These are phyloP conservation scores for Panellus pusillus DNA, from an alignment of 768 basidiomycete species.

Conservation along the genomic window DNA sequence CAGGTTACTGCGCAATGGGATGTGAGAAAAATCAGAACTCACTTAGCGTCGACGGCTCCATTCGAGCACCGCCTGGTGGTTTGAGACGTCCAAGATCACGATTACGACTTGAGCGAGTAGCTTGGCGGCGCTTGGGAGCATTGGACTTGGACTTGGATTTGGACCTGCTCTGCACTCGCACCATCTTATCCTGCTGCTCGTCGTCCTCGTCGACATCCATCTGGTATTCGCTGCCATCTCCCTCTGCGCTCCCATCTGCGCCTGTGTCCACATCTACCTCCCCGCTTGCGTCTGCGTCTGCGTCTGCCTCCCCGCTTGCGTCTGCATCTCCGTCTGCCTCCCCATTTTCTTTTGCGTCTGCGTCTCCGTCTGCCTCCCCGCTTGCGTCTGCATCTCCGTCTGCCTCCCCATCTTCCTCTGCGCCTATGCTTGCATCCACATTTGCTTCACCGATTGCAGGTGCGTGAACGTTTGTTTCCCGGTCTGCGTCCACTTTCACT, in stretches of 20 bases:
- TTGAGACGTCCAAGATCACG: conserved; percentile 8
- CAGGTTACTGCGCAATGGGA: background rate
- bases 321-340: too few relatives aligned
- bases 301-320: background rate
- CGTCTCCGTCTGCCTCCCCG: too few relatives aligned
- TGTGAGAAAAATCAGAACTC: conserved; percentile 22
- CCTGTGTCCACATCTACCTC: conserved; percentile 41
- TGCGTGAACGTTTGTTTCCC: background rate
- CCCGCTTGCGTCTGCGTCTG: background rate
- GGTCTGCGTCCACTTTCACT: conserved; percentile 4
- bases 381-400: too few relatives aligned
- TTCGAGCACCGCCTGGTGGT: conserved; percentile 7
- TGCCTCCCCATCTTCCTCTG: too few relatives aligned
- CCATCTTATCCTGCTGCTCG: background rate
- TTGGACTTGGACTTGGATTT: background rate
- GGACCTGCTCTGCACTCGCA: too few relatives aligned
- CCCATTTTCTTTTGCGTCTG: too few relatives aligned
- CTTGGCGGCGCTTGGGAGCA: background rate
- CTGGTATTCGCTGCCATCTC: background rate
- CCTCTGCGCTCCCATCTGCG: conserved; percentile 22
- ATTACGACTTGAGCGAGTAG: background rate
- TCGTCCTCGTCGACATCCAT: background rate
- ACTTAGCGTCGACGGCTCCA: conserved; percentile 63
- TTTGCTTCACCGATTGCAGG: background rate
- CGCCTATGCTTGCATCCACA: too few relatives aligned